Evolutionary conservation across 2,329 filamentous ascomycete genomes (phyloP).

Genomic region (Penicillium sp.): DNA sequence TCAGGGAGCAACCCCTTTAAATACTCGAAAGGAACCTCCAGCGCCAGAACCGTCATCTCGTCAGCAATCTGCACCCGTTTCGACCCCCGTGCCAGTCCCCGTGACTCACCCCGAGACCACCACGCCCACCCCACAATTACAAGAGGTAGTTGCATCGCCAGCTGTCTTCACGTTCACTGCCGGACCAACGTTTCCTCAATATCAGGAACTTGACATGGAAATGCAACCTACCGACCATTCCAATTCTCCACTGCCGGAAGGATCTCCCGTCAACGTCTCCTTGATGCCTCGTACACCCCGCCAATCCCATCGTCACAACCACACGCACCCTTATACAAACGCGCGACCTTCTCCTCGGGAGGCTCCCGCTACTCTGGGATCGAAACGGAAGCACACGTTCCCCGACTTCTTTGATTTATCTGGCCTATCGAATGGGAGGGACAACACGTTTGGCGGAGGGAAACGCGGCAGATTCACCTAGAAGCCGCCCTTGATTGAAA

Average conservation of each 20-base stretch:
- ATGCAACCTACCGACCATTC: constrained; percentile 38
- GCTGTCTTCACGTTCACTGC: constrained; percentile 42
- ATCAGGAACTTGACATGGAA: constrained; percentile 37
- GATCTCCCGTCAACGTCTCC: constrained; percentile 38
- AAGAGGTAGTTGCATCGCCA: constrained; percentile 26
- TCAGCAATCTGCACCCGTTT: constrained; percentile 25
- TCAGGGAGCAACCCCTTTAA: constrained; percentile 32
- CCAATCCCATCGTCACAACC: constrained; percentile 36
- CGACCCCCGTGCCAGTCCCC: constrained; percentile 16
- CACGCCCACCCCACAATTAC: constrained; percentile 15
- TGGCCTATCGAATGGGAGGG: constrained; percentile 38
- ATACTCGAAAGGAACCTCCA: constrained; percentile 27
- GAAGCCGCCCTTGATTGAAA: constrained; percentile 4
- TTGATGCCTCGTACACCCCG: constrained; percentile 39
- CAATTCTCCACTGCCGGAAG: constrained; percentile 25
- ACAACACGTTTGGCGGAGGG: constrained; percentile 41
- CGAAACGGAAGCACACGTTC: constrained; percentile 44
- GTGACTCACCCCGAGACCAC: constrained; percentile 17
- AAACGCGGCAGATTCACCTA: constrained; percentile 45
- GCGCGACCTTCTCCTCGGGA: constrained; percentile 35
- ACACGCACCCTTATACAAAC: constrained; percentile 26
- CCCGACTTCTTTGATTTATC: constrained; percentile 48
- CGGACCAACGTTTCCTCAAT: constrained; percentile 34
- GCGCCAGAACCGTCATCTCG: constrained; percentile 22
- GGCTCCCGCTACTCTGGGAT: constrained; percentile 36